Evolutionary conservation across 1,284 basidiomycete genomes (phyloP), one percentile per base, ranked within the genome.

Genomic region (Cutaneotrichosporon cutaneum): DNA sequence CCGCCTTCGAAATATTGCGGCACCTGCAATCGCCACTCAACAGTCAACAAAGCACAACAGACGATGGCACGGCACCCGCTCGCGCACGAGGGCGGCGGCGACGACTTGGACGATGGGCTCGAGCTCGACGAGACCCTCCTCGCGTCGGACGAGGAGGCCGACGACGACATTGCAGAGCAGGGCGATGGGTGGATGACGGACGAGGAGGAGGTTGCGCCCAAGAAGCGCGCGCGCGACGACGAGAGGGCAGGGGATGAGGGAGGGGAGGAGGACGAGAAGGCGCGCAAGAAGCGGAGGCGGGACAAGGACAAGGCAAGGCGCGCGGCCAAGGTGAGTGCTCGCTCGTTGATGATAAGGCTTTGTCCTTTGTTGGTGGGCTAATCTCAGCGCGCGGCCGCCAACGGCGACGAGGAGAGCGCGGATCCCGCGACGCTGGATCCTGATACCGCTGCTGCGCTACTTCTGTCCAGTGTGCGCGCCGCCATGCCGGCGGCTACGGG

Each of bases 101-200:
- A 79, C 61, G 75, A 77, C 60, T 69, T 77, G 14, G 77, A 79
- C 62, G 75, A 79, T 62, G 73, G 64, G 24, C 72, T 75, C 52
- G 74, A 75, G 51, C 68, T 71, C 18, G 71, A 70, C 42, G 60
- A 68, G n/a, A 68, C 69, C 32, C 64, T 69, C 26, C 64, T 61
- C 3, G 65, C 67, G 0, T 36, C 30, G 24, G 68, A 68, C 47
- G 62, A 62, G 39, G 68, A 68, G 53, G 68, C 55, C 18, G 61
- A 24, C 22, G 54, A 35, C 2, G 61, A 61, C 3, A 13, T 16
- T 10, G 61, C 65, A 26, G 61, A 60, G 30, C 30, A 30, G 11
- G 64, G n/a, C 11, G 63, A 47, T 22, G 64, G 26, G 7, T 64
- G 60, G 35, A 54, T 67, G 36, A 59, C 51, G 50, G 65, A 63